Evolutionary conservation across 129 eudicot species (phyloP).

Genomic region (Lactuca sativa): DNA sequence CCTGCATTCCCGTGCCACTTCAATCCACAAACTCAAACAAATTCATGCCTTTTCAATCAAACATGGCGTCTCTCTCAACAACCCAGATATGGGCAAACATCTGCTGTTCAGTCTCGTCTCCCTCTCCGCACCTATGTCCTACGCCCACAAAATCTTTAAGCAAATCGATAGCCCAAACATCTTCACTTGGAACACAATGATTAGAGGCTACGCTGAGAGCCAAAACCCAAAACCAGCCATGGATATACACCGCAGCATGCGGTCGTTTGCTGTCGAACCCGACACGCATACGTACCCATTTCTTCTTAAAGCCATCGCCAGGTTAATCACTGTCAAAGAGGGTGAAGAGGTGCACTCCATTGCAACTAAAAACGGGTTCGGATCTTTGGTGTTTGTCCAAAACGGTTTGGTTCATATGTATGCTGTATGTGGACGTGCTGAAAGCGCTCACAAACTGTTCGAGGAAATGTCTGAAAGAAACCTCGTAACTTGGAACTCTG

Average conservation of each 20-base stretch:
- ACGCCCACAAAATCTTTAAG: constrained; percentile 55
- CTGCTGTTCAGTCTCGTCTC: constrained; percentile 67
- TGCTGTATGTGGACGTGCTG: constrained; percentile 59
- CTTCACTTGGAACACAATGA: constrained; percentile 86
- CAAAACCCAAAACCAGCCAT: constrained; percentile 57
- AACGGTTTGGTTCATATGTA: constrained; percentile 77
- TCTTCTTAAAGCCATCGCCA: constrained; percentile 69
- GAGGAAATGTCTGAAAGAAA: constrained; percentile 69
- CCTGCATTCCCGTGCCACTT: constrained; percentile 63
- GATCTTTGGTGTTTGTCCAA: constrained; percentile 62
- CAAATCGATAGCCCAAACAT: constrained; percentile 58
- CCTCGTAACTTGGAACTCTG: constrained; percentile 87
- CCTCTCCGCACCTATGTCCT: constrained; percentile 57
- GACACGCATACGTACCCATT: constrained; percentile 89
- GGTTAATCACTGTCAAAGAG: constrained; percentile 48
- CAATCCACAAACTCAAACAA: constrained; percentile 61
- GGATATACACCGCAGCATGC: constrained; percentile 46
- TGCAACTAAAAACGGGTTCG: constrained; percentile 52
- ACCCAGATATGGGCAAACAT: constrained; percentile 72
- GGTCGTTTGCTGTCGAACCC: constrained; percentile 39
- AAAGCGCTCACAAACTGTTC: constrained; percentile 74
- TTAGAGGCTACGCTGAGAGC: constrained; percentile 84
- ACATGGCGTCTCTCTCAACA: constrained; percentile 53
- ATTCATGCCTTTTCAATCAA: constrained; percentile 80
- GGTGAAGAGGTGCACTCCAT: constrained; percentile 75